phyloP scores from a whole-genome alignment of 129 eudicot genomes.

The Saposhnikovia divaricata region DNA sequence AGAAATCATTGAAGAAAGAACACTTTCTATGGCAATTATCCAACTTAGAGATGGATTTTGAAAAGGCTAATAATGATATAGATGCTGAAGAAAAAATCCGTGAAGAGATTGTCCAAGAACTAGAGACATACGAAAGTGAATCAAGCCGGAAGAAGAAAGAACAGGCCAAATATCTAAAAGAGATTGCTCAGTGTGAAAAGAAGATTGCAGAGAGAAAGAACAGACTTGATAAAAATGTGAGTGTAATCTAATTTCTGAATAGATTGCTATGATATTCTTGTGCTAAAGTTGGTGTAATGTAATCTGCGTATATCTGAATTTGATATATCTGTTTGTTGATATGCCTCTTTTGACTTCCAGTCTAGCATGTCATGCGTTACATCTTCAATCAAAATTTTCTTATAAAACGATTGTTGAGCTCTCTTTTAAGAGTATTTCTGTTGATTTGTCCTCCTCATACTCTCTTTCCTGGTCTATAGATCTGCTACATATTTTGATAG shows the following conservation, averaged over 20 bases:
- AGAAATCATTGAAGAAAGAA: constrained; percentile 88
- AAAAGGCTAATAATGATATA: constrained; percentile 67
- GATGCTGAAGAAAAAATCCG: constrained; percentile 66
- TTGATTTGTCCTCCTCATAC: background rate
- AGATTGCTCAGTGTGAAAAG: constrained; percentile 70
- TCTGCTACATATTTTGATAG: background rate
- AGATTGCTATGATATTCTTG: background rate
- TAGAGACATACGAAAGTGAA: constrained; percentile 66
- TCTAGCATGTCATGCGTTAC: background rate
- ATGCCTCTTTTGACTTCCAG: background rate
- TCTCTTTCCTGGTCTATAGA: background rate
- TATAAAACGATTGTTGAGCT: background rate
- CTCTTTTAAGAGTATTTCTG: background rate
- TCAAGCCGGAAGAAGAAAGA: constrained; percentile 76
- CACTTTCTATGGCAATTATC: constrained; percentile 87
- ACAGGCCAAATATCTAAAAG: constrained; percentile 61
- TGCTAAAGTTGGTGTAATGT: background rate
- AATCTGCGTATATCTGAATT: background rate
- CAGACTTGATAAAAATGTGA: constrained; percentile 71
- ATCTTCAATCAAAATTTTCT: background rate
- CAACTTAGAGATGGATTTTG: constrained; percentile 70
- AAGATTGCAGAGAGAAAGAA: constrained; percentile 72
- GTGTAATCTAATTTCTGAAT: constrained; percentile 8
- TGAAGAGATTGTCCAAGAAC: constrained; percentile 68
- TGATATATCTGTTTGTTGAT: background rate